Evolutionary conservation across 306 rosid species (phyloP).

Genomic region (Fragaria vesca): DNA sequence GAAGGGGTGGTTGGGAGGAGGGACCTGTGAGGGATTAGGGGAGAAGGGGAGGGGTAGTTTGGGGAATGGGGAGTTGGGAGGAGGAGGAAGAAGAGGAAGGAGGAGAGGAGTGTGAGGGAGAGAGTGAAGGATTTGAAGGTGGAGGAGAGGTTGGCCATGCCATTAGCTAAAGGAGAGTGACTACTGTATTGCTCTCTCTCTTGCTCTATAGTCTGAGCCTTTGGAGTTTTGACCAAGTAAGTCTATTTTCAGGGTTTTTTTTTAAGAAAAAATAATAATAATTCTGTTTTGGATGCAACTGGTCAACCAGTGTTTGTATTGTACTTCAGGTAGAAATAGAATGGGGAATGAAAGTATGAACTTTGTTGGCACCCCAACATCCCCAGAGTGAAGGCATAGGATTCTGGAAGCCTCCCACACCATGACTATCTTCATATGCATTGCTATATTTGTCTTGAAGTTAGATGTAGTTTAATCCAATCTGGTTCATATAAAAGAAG

Average conservation of each 20-base stretch:
- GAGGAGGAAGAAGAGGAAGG: constrained; percentile 44
- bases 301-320: too few species aligned
- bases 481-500: too few species aligned
- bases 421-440: too few species aligned
- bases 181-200: neutral
- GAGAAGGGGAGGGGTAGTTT: neutral
- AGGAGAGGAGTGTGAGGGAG: constrained; percentile 25
- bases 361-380: too few species aligned
- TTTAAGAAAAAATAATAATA: too few species aligned
- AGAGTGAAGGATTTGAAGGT: constrained; percentile 28
- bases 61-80: constrained; percentile 21
- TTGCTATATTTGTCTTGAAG: too few species aligned
- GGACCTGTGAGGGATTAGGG: constrained; percentile 41
- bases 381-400: too few species aligned
- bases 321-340: too few species aligned
- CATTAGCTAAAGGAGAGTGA: constrained; percentile 23
- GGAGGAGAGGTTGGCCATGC: constrained; percentile 59
- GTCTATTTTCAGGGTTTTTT: neutral
- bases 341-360: too few species aligned
- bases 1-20: constrained; percentile 41
- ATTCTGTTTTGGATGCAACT: too few species aligned
- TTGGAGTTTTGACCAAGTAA: neutral
- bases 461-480: too few species aligned
- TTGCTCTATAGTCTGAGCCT: neutral
- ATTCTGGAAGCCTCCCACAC: too few species aligned